Percentiles rank a stretch among this genome's conserved stretches.
Evolutionary conservation across 208 protist genomes (phyloP).

Genomic region (Wallacemonas sp.): DNA sequence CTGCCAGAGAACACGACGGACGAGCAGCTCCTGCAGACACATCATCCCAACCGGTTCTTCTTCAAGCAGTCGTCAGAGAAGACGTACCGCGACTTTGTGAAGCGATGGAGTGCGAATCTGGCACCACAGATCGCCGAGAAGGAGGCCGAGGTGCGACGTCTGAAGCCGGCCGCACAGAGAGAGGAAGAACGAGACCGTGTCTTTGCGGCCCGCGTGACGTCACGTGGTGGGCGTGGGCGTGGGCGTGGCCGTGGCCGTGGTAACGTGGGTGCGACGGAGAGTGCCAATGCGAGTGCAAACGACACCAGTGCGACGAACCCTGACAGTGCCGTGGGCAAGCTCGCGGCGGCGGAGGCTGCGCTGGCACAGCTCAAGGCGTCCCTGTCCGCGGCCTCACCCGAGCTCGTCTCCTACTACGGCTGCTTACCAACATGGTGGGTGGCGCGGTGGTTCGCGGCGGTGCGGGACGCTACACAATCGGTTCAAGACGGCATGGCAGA

Average conservation of each 20-base stretch:
- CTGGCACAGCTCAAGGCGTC: slow-evolving; percentile 22
- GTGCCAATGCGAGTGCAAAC: too few relatives aligned
- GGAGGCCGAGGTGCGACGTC: slow-evolving; percentile 26
- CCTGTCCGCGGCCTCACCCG: slow-evolving; percentile 19
- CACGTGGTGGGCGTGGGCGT: slow-evolving; percentile 16
- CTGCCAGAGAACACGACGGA: slow-evolving; percentile 32
- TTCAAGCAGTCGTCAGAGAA: slow-evolving; percentile 45
- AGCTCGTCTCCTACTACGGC: slow-evolving; percentile 34
- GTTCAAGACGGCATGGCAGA: slow-evolving; percentile 1
- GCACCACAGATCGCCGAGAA: slow-evolving; percentile 37
- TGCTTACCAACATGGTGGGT: slow-evolving; percentile 86
- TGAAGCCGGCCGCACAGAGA: slow-evolving; percentile 30
- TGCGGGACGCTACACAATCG: slow-evolving; percentile 26
- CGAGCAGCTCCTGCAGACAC: slow-evolving; percentile 49
- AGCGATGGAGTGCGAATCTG: slow-evolving; percentile 27
- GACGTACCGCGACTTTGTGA: slow-evolving; percentile 40
- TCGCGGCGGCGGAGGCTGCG: slow-evolving; percentile 35
- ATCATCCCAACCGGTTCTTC: slow-evolving; percentile 69
- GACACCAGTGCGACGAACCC: slow-evolving; percentile 26
- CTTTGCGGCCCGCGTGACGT: slow-evolving; percentile 33
- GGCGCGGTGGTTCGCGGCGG: slow-evolving; percentile 55
- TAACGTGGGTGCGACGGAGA: background rate
- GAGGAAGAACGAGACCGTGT: slow-evolving; percentile 31
- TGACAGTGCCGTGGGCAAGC: slow-evolving; percentile 21
- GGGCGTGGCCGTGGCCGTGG: slow-evolving; percentile 18